phyloP scores from a whole-genome alignment of 2,329 filamentous ascomycete species.

The Stylonectria norvegica region DNA sequence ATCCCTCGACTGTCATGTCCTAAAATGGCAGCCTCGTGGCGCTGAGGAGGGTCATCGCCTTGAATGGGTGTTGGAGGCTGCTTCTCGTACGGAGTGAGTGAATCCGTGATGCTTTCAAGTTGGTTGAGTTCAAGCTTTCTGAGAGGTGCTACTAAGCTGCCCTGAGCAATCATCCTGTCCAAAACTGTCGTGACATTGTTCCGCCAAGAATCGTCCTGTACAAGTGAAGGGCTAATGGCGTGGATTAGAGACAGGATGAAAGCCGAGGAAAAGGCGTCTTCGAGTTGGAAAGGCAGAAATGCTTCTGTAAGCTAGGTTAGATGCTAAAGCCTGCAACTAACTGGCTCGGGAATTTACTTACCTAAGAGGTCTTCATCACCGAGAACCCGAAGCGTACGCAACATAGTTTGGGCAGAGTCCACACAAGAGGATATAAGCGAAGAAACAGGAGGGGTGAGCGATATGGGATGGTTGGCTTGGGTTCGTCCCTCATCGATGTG shows the following conservation, averaged over 20 bases:
- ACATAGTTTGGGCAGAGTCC: slow-evolving; percentile 26
- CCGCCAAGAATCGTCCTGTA: slow-evolving; percentile 34
- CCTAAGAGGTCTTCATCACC: slow-evolving; percentile 30
- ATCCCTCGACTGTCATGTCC: slow-evolving; percentile 7
- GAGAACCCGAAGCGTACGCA: slow-evolving; percentile 24
- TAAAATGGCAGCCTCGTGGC: rapidly evolving
- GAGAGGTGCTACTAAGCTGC: slow-evolving; percentile 36
- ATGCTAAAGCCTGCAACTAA: no score
- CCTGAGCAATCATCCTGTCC: slow-evolving; percentile 36
- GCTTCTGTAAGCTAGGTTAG: slow-evolving; percentile 20
- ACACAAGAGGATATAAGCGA: slow-evolving; percentile 30
- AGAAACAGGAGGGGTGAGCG: slow-evolving; percentile 24
- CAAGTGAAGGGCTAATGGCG: slow-evolving; percentile 32
- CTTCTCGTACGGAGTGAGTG: slow-evolving; percentile 25
- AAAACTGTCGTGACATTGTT: slow-evolving; percentile 35
- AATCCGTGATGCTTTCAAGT: slow-evolving; percentile 35
- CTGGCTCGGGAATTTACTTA: background rate
- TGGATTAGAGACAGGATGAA: slow-evolving; percentile 38
- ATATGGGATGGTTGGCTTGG: slow-evolving; percentile 12
- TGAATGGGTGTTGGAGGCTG: slow-evolving; percentile 13
- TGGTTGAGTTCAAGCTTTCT: slow-evolving; percentile 37
- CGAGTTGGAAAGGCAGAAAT: slow-evolving; percentile 40
- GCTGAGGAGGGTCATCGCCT: background rate
- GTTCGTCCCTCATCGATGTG: slow-evolving; percentile 27
- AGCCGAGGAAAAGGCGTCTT: slow-evolving; percentile 40